These are phyloP conservation scores for Chrysanthemum makinoi DNA, from an alignment of 129 eudicot species.

Conservation along the genomic window DNA sequence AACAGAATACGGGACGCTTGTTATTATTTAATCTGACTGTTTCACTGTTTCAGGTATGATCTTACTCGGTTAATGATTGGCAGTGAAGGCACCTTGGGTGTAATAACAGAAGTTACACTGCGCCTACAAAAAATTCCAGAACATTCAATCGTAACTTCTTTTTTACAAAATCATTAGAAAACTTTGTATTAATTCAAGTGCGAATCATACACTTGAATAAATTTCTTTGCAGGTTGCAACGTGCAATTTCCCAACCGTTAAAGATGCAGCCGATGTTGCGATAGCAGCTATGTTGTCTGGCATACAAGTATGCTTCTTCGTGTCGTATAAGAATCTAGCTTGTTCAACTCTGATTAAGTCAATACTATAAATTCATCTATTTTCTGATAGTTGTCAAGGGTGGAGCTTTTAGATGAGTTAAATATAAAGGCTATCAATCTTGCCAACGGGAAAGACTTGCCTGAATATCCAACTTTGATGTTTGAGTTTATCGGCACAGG, in stretches of 20 bases:
- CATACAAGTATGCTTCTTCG: conserved; percentile 59
- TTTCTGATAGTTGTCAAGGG: conserved; percentile 80
- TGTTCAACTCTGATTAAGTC: background rate
- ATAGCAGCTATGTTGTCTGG: conserved; percentile 92
- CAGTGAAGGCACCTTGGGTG: conserved; percentile 98
- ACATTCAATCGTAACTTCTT: conserved; percentile 63
- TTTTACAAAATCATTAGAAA: background rate
- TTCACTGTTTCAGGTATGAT: conserved; percentile 75
- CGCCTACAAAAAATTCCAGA: conserved; percentile 93
- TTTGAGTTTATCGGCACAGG: conserved; percentile 97
- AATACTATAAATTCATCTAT: background rate
- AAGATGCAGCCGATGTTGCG: conserved; percentile 99
- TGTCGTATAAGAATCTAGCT: conserved; percentile 5
- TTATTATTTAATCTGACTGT: no score
- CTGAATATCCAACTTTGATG: conserved; percentile 89
- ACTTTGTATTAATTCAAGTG: background rate
- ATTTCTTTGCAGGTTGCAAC: conserved; percentile 71
- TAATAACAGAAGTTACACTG: conserved; percentile 87
- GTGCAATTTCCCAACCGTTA: conserved; percentile 92
- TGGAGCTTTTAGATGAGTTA: conserved; percentile 95
- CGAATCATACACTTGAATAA: background rate
- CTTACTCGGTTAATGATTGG: conserved; percentile 92
- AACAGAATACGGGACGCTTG: no score
- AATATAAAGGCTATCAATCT: conserved; percentile 81
- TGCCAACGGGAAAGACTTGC: conserved; percentile 86